Base-by-base conservation (phyloP, 768 basidiomycete species). In the Amanita muscaria region DNA sequence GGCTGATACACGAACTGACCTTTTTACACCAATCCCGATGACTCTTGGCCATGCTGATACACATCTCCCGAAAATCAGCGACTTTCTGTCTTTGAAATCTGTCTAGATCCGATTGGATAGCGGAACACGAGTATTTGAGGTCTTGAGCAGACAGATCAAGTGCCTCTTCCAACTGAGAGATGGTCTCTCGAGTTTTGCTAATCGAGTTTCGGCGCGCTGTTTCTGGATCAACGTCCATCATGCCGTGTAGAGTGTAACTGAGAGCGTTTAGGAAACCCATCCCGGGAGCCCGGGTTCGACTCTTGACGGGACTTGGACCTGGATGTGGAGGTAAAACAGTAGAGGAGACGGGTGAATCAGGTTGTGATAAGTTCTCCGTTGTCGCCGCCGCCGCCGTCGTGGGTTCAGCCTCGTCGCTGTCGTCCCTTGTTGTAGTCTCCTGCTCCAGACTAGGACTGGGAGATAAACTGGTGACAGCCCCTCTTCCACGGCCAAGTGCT, bases 191-290 rank as follows among this genome's bases (percentile, higher is more conserved):
- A 4, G 91, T 92, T 68, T 96, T 97, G 49, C 85, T 85, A 51
- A 99, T 98, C 42, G 83, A 79, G 56, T 86, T 97, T 51, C 96
- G 73, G 49, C 96, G 71, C 4, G 94, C 93, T 14, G 87, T 88
- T 67, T 98, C 96, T 2, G 96, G 96, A 64, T 99, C 96, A 14
- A 88, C 88, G 54, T 99, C 96, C 83, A 99, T 97, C 82, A 98
- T 93, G 4, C 94, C 93, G 53, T 93, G 91, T 44, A 99, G 61
- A 18, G 92, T 93, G 64, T 96, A 93, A 57, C 85, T 91, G 33
- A 99, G 68, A 12, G 96, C 96, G 53, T 81, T 90, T 27, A 99
- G 56, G 18, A 99, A 65, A 15, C 89, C 92, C 74, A 88, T 88
- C 5, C 86, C 87, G 43, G 86, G 83, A 10, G 80, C 66, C 46